phyloP scores from a whole-genome alignment of 1,139 yeast species.

The Pichia cactophila region DNA sequence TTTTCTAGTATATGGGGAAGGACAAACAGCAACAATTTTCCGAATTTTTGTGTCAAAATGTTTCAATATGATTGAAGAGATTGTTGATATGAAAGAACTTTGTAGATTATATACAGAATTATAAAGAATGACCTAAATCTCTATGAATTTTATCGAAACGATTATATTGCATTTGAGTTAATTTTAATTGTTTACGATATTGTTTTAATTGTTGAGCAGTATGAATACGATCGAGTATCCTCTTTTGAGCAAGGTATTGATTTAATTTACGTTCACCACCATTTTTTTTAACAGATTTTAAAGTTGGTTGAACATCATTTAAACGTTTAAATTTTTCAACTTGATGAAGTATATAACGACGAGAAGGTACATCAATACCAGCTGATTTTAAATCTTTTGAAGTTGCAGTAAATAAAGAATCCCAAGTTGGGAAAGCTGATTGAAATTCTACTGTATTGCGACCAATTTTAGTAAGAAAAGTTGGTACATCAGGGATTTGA shows the following conservation, averaged over 20 bases:
- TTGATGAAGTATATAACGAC: slow-evolving; percentile 47
- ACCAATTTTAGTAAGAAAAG: slow-evolving; percentile 71
- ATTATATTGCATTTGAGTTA: slow-evolving; percentile 11
- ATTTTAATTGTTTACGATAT: slow-evolving; percentile 15
- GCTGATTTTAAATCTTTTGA: slow-evolving; percentile 58
- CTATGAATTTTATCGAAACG: slow-evolving; percentile 14
- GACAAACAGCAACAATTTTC: no score
- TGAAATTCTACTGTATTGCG: slow-evolving; percentile 60
- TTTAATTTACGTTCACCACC: slow-evolving; percentile 86
- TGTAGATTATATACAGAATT: neutral
- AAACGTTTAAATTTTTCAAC: slow-evolving; percentile 39
- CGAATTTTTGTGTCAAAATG: no score
- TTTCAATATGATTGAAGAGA: no score
- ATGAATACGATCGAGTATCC: slow-evolving; percentile 48
- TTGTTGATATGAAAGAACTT: no score
- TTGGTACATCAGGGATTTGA: slow-evolving; percentile 60
- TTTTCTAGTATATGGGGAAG: no score
- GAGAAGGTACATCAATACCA: slow-evolving; percentile 71
- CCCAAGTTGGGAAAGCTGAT: slow-evolving; percentile 71
- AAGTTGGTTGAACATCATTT: slow-evolving; percentile 41
- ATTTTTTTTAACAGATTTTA: slow-evolving; percentile 59
- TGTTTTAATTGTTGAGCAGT: slow-evolving; percentile 21
- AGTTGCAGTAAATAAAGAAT: slow-evolving; percentile 50
- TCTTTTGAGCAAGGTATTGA: slow-evolving; percentile 60
- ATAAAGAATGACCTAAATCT: slow-evolving; percentile 5